Conservation (phyloP, 495 filamentous ascomycete species). For the Pyronema omphalodes region DNA sequence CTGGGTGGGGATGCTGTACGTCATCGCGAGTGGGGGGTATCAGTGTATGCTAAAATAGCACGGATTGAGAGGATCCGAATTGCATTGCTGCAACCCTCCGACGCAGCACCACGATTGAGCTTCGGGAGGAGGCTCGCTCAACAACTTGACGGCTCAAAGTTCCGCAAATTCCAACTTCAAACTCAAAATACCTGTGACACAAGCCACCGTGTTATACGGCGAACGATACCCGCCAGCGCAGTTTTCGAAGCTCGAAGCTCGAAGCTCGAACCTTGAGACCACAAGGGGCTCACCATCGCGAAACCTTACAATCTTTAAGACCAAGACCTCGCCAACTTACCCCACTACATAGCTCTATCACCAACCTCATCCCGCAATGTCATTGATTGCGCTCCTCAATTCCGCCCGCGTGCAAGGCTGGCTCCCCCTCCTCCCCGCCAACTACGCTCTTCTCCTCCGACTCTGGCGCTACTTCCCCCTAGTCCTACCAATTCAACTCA, state of each 20-base stretch:
- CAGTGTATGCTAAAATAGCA: too few relatives aligned
- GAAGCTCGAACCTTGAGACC: not conserved
- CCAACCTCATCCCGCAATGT: not conserved
- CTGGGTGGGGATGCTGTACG: too few relatives aligned
- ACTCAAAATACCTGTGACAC: not conserved
- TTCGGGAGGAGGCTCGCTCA: not conserved
- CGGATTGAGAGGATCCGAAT: too few relatives aligned
- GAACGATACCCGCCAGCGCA: not conserved
- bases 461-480: constrained; percentile 16
- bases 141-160: not conserved
- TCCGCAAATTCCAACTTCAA: not conserved
- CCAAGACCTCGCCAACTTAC: too few relatives aligned
- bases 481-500: constrained; percentile 14
- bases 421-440: constrained; percentile 12
- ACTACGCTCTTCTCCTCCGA: constrained; percentile 14
- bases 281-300: too few relatives aligned
- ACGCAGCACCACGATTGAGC: too few relatives aligned
- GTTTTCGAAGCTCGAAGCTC: not conserved
- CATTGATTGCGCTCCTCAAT: constrained; percentile 1
- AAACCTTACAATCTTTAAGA: too few relatives aligned
- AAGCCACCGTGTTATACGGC: not conserved
- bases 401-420: constrained; percentile 4
- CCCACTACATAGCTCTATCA: too few relatives aligned
- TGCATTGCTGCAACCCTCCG: too few relatives aligned
- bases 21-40: too few relatives aligned